Evolutionary conservation across 2,329 filamentous ascomycete genomes (phyloP).

Genomic region (Fusarium proliferatum): DNA sequence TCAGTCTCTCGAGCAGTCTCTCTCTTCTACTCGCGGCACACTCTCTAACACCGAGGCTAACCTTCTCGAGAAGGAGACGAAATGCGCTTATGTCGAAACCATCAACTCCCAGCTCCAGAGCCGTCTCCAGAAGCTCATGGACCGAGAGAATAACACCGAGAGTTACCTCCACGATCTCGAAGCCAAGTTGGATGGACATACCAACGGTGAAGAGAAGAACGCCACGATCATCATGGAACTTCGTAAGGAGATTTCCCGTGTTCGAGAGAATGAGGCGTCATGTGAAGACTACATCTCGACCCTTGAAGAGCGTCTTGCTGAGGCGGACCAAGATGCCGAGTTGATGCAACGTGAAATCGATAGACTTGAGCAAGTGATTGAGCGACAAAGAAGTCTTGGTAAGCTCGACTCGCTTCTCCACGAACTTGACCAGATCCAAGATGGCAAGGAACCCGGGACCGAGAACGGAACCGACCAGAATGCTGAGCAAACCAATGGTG

Average conservation of each 20-base stretch:
- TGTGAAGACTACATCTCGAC: slow-evolving; percentile 98
- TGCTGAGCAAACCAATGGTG: slow-evolving; percentile 52
- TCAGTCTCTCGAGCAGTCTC: slow-evolving; percentile 88
- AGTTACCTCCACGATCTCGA: slow-evolving; percentile 94
- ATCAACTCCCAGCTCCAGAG: slow-evolving; percentile 90
- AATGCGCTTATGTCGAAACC: slow-evolving; percentile 91
- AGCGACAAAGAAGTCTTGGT: slow-evolving; percentile 92
- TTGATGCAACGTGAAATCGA: slow-evolving; percentile 98
- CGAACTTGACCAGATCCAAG: slow-evolving; percentile 84
- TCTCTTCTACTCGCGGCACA: slow-evolving; percentile 87
- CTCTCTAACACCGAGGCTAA: slow-evolving; percentile 87
- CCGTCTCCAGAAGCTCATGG: slow-evolving; percentile 90
- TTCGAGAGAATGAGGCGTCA: slow-evolving; percentile 88
- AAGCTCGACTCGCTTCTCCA: slow-evolving; percentile 93
- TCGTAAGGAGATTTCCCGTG: slow-evolving; percentile 88
- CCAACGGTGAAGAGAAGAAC: slow-evolving; percentile 92
- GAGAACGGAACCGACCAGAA: slow-evolving; percentile 38
- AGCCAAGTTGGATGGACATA: slow-evolving; percentile 87
- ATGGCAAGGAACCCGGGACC: slow-evolving; percentile 58
- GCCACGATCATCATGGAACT: slow-evolving; percentile 85
- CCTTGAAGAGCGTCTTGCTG: slow-evolving; percentile 91
- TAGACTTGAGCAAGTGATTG: slow-evolving; percentile 91
- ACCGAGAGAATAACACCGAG: slow-evolving; percentile 91
- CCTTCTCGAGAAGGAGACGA: slow-evolving; percentile 92
- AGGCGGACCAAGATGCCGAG: slow-evolving; percentile 95